Evolutionary conservation across 1,139 yeast species (phyloP).

Genomic region (Sugiyamaella japonica): DNA sequence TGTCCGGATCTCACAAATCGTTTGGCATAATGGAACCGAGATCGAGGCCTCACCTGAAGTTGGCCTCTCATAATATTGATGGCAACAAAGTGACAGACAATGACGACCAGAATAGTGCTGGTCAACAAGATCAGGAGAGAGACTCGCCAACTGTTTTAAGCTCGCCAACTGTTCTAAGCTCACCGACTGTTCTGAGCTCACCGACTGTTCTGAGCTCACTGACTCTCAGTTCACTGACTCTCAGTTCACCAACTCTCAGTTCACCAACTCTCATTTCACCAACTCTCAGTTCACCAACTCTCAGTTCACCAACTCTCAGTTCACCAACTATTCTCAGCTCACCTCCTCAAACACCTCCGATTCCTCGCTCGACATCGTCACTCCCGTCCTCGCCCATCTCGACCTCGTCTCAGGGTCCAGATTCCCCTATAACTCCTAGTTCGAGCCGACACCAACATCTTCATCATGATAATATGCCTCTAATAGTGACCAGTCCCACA

Average conservation of each 20-base stretch:
- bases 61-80: not conserved
- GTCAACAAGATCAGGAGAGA: too few species aligned
- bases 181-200: too few species aligned
- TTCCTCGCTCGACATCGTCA: not conserved
- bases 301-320: not conserved
- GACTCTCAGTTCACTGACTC: not conserved
- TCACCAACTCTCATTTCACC: not conserved
- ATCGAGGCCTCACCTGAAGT: not conserved
- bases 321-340: not conserved
- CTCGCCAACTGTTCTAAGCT: too few species aligned
- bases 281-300: not conserved
- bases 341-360: not conserved
- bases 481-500: not conserved
- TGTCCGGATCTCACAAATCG: too few species aligned
- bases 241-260: not conserved
- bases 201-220: too few species aligned
- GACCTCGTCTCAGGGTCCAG: constrained; percentile 5
- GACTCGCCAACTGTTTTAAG: too few species aligned
- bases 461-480: constrained; percentile 1
- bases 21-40: too few species aligned
- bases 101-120: too few species aligned
- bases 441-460: constrained; percentile 1
- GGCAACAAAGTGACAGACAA: not conserved
- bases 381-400: constrained; percentile 10
- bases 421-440: constrained; percentile 18